phyloP scores from a whole-genome alignment of 768 basidiomycete species.

The Russula abietina region DNA sequence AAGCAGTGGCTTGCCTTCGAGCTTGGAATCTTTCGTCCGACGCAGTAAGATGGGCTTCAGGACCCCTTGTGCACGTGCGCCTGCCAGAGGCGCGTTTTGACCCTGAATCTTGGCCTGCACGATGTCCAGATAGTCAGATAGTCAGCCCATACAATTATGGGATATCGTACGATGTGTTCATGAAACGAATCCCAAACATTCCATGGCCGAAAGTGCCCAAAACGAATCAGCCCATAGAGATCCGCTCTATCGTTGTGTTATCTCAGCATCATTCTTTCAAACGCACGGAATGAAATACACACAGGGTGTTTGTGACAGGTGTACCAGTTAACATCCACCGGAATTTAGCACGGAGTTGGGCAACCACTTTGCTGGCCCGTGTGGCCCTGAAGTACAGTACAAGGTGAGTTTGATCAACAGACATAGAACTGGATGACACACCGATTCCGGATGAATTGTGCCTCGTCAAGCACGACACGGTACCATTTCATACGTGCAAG shows the following conservation, averaged over 20 bases:
- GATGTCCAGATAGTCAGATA: neutral
- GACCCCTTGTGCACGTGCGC: constrained; percentile 60
- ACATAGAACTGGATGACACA: constrained; percentile 22
- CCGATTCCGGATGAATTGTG: constrained; percentile 70
- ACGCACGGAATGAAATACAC: neutral
- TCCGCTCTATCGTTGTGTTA: constrained; percentile 43
- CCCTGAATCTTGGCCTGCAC: constrained; percentile 47
- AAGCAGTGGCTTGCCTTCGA: constrained; percentile 66
- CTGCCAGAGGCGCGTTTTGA: constrained; percentile 56
- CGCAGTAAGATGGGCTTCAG: constrained; percentile 63
- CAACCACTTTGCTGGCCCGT: constrained; percentile 51
- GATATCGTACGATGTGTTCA: constrained; percentile 41
- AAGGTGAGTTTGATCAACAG: neutral
- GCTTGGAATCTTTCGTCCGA: constrained; percentile 58
- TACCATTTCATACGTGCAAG: constrained; percentile 59
- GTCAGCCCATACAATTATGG: neutral
- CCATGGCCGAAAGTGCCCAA: constrained; percentile 62
- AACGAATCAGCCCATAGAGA: constrained; percentile 64
- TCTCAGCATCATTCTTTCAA: neutral
- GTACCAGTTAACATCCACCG: constrained; percentile 80
- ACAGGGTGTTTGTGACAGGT: constrained; percentile 68
- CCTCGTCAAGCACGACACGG: constrained; percentile 72
- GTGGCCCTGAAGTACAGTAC: constrained; percentile 39
- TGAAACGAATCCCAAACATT: constrained; percentile 70
- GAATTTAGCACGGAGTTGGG: constrained; percentile 56